Percentiles rank a stretch among this genome's conserved stretches.
These are phyloP conservation scores for Hyaloscypha finlandica DNA, from an alignment of 495 filamentous ascomycete species.

Conservation along the genomic window DNA sequence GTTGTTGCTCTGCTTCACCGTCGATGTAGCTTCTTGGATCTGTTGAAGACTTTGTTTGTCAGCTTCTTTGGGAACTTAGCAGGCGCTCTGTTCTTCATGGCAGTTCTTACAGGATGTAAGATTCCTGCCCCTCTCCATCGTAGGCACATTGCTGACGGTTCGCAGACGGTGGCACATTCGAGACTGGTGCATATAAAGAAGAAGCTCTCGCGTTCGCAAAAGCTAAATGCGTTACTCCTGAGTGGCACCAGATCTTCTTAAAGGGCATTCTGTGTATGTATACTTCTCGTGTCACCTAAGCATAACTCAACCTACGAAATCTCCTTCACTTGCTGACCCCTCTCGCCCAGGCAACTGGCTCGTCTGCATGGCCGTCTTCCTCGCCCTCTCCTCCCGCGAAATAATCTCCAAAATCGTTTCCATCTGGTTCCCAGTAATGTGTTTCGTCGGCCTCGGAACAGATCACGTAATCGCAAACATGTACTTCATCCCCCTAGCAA, in stretches of 20 bases:
- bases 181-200: constrained; percentile 48
- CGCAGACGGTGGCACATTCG: constrained; percentile 58
- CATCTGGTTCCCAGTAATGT: constrained; percentile 67
- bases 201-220: constrained; percentile 54
- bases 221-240: constrained; percentile 55
- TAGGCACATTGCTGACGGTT: not conserved
- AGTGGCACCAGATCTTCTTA: constrained; percentile 62
- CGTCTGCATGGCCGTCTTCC: constrained; percentile 60
- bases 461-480: constrained; percentile 69
- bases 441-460: constrained; percentile 58
- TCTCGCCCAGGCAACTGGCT: constrained; percentile 55
- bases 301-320: not conserved
- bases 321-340: not conserved
- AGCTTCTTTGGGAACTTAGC: constrained; percentile 63
- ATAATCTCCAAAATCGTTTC: constrained; percentile 57
- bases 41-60: constrained; percentile 56
- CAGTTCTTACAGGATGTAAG: constrained; percentile 60
- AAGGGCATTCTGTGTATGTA: constrained; percentile 55
- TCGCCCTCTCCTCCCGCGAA: constrained; percentile 57
- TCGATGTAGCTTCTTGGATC: constrained; percentile 48
- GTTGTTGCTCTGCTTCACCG: constrained; percentile 56
- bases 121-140: constrained; percentile 18
- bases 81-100: constrained; percentile 59
- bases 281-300: not conserved
- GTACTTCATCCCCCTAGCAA: constrained; percentile 61